Evolutionary conservation across 106 monocot genomes (phyloP).

Genomic region (Dioscorea zingiberensis): DNA sequence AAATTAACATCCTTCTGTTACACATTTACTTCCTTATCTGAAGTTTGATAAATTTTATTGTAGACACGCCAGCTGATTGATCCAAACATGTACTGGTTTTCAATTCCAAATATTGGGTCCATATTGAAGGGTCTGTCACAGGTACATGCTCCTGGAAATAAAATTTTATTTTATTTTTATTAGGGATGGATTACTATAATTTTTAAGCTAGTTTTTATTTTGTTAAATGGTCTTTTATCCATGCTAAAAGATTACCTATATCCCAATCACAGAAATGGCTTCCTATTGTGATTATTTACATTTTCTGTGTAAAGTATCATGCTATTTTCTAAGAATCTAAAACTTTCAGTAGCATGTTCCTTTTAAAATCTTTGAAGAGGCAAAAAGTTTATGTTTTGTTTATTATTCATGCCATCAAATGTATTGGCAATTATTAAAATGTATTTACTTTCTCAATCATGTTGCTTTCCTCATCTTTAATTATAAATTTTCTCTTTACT

Average conservation of each 20-base stretch:
- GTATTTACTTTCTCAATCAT: neutral
- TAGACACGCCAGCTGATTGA: slow-evolving; percentile 93
- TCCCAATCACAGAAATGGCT: too few species aligned
- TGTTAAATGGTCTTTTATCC: too few species aligned
- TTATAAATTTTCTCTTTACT: neutral
- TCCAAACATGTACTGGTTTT: slow-evolving; percentile 89
- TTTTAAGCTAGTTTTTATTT: too few species aligned
- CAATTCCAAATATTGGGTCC: slow-evolving; percentile 84
- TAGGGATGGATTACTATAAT: too few species aligned
- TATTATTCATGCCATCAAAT: too few species aligned
- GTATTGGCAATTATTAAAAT: too few species aligned
- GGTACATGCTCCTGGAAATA: slow-evolving; percentile 32
- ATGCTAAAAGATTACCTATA: too few species aligned
- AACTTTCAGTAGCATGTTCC: neutral
- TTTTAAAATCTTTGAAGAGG: neutral
- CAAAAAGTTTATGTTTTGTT: too few species aligned
- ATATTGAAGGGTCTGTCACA: slow-evolving; percentile 82
- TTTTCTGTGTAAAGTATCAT: neutral
- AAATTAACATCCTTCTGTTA: too few species aligned
- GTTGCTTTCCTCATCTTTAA: neutral
- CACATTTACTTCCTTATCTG: neutral
- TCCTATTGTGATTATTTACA: neutral
- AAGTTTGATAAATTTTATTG: slow-evolving; percentile 9
- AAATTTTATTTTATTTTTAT: too few species aligned
- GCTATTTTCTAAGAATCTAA: neutral